Conservation (phyloP, 345 rosid species). For the Citrus reticulata region DNA sequence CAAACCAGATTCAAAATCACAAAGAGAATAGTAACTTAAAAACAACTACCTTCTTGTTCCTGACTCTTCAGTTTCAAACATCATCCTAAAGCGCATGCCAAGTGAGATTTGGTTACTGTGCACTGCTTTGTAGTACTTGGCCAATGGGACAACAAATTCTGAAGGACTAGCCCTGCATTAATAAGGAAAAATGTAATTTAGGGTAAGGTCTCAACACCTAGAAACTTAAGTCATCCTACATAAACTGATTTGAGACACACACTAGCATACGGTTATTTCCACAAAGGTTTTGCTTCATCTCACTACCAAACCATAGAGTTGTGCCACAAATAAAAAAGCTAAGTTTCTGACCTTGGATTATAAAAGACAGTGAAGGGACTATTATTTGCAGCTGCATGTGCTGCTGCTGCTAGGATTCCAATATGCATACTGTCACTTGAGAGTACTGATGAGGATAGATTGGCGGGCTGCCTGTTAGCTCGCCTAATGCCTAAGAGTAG, state of each 20-base stretch:
- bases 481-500: constrained; percentile 79
- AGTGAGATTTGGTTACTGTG: constrained; percentile 69
- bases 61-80: constrained; percentile 97
- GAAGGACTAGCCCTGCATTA: constrained; percentile 77
- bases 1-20: background rate
- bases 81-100: constrained; percentile 95
- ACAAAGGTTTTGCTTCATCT: background rate
- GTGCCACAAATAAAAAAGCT: background rate
- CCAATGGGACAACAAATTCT: constrained; percentile 92
- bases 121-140: constrained; percentile 86
- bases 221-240: background rate
- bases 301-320: background rate
- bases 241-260: background rate
- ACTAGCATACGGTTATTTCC: background rate
- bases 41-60: constrained; percentile 61
- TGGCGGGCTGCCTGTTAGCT: constrained; percentile 80
- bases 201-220: background rate
- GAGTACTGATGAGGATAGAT: constrained; percentile 80
- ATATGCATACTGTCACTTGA: constrained; percentile 99
- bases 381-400: constrained; percentile 94
- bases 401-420: constrained; percentile 94
- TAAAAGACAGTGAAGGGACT: constrained; percentile 89
- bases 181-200: background rate
- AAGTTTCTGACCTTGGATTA: constrained; percentile 65
- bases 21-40: background rate